Percentiles rank a stretch among this genome's conserved stretches.
These are phyloP conservation scores for Bruguiera parviflora DNA, from an alignment of 345 rosid genomes.

Conservation along the genomic window DNA sequence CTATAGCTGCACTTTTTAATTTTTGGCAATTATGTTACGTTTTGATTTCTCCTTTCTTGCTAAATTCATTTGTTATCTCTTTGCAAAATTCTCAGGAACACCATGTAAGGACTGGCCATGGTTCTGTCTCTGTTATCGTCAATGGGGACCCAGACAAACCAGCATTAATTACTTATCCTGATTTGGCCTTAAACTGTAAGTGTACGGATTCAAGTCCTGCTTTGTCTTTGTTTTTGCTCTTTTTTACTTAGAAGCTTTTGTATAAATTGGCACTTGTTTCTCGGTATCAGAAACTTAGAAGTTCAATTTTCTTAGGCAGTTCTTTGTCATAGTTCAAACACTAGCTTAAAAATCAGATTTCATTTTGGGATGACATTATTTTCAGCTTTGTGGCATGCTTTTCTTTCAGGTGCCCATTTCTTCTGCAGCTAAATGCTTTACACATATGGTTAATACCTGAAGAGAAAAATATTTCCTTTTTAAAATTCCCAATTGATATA, in stretches of 20 bases:
- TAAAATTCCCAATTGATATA: neutral
- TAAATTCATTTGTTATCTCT: conserved; percentile 7
- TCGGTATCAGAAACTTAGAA: too few species aligned
- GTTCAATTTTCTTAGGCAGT: too few species aligned
- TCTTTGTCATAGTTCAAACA: too few species aligned
- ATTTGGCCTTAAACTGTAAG: conserved; percentile 81
- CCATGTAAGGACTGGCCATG: conserved; percentile 61
- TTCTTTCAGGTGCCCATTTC: too few species aligned
- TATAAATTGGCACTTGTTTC: neutral
- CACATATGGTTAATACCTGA: too few species aligned
- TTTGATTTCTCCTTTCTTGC: conserved; percentile 1
- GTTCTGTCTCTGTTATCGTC: conserved; percentile 79
- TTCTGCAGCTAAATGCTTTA: too few species aligned
- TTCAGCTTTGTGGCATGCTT: too few species aligned
- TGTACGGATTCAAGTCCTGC: conserved; percentile 12
- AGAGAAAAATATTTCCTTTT: too few species aligned
- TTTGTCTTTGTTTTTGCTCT: neutral
- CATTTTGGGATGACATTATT: too few species aligned
- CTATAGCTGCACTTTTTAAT: neutral
- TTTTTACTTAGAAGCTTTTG: neutral
- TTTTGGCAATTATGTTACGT: neutral
- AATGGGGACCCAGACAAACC: conserved; percentile 83
- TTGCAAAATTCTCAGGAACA: conserved; percentile 54
- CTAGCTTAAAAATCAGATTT: too few species aligned
- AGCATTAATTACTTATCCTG: conserved; percentile 83